Percentiles rank a stretch among this genome's conserved stretches.
Evolutionary conservation across 192 early-diverging fungal species (phyloP).

Genomic region (Gamsiella multidivaricata): DNA sequence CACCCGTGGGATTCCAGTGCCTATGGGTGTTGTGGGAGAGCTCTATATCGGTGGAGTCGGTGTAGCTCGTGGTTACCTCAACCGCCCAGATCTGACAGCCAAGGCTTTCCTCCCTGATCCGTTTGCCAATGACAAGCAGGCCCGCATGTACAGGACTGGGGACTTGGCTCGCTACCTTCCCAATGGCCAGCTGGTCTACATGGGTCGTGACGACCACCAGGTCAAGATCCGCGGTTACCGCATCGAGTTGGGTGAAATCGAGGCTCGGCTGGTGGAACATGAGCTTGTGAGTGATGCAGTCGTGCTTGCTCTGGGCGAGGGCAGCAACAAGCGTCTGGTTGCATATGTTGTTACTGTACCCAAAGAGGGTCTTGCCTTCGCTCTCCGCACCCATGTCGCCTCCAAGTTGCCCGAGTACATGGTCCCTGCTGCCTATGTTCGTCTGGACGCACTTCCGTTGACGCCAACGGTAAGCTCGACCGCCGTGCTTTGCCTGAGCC

Average conservation of each 20-base stretch:
- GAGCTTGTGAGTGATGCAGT: constrained; percentile 18
- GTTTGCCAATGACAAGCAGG: constrained; percentile 10
- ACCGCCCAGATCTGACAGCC: constrained; percentile 36
- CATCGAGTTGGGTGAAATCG: constrained; percentile 48
- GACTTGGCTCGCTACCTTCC: constrained; percentile 34
- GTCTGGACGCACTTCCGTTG: constrained; percentile 22
- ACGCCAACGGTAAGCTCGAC: constrained; percentile 42
- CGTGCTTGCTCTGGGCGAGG: constrained; percentile 34
- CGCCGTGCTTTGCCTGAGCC: constrained; percentile 40
- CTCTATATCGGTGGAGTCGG: constrained; percentile 46
- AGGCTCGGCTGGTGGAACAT: constrained; percentile 17
- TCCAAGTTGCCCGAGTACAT: constrained; percentile 70
- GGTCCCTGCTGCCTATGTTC: constrained; percentile 58
- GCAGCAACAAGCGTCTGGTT: constrained; percentile 66
- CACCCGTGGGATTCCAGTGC: constrained; percentile 9
- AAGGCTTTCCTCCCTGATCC: constrained; percentile 51
- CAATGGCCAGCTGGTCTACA: constrained; percentile 28
- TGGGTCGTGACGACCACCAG: constrained; percentile 49
- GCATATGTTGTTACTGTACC: constrained; percentile 61
- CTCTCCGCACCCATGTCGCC: constrained; percentile 64
- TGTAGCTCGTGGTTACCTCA: constrained; percentile 53
- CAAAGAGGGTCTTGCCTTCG: constrained; percentile 11
- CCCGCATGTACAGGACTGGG: constrained; percentile 41
- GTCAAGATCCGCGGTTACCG: constrained; percentile 56
- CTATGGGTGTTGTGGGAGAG: constrained; percentile 49